Evolutionary conservation across 2,329 filamentous ascomycete species (phyloP), one percentile per base, ranked within the genome.

Genomic region (Ciborinia camelliae): DNA sequence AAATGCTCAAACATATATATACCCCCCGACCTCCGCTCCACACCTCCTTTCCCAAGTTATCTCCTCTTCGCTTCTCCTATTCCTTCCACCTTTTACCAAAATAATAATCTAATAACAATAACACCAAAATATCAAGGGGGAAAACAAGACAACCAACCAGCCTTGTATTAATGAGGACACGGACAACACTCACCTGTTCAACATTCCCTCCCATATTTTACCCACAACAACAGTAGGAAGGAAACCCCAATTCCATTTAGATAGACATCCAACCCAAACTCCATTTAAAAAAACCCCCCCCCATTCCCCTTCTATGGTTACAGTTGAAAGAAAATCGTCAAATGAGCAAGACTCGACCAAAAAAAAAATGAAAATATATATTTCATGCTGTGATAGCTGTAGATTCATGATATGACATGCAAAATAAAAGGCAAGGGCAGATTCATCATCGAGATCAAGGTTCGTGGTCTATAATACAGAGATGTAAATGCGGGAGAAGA

Each of bases 101-200:
- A 58, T 35, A 58, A 47, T 58, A 58, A n/a, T n/a, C n/a, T n/a
- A n/a, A n/a, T n/a, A n/a, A n/a, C 55, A 58, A 58, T 35, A 26
- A 47, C n/a, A 47, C 12, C 12, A 58, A 58, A 3, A 47, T 12
- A 58, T 47, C 28, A 58, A 47, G 39, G 28, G 20, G 1, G 23
- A 47, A n/a, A n/a, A n/a, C n/a, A n/a, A n/a, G n/a, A n/a, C n/a
- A n/a, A n/a, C n/a, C n/a, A n/a, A 18, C 28, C 52, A 8, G 41
- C 41, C 20, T 47, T 14, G 20, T 47, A 47, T 58, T 35, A 26
- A 23, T 45, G 28, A 30, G 41, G 41, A 43, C 26, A 32, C 39
- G n/a, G n/a, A n/a, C n/a, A n/a, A n/a, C n/a, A n/a, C n/a, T n/a
- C n/a, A n/a, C n/a, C n/a, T n/a, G n/a, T n/a, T n/a, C n/a, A n/a